These are phyloP conservation scores for Sclerotinia glacialis DNA, from an alignment of 2,329 filamentous ascomycete species.

Conservation along the genomic window DNA sequence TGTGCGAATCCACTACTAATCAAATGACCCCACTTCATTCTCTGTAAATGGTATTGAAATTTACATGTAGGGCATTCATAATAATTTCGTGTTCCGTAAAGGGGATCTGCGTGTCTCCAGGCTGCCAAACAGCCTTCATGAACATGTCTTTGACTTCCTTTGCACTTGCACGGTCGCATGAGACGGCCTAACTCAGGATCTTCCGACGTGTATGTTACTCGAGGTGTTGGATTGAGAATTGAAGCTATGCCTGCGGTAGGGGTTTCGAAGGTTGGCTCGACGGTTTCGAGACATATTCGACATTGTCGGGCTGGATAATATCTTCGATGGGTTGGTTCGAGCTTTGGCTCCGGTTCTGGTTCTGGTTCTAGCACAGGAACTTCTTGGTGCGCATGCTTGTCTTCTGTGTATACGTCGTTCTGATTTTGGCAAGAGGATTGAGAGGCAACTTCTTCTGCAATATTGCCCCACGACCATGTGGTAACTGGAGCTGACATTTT, in stretches of 20 bases:
- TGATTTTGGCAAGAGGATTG: not conserved
- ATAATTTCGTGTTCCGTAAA: constrained; percentile 64
- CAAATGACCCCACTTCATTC: constrained; percentile 71
- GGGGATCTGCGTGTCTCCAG: constrained; percentile 75
- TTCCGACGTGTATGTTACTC: constrained; percentile 69
- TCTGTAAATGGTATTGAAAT: constrained; percentile 76
- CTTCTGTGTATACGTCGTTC: not conserved
- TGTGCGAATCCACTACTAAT: constrained; percentile 66
- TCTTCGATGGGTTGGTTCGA: constrained; percentile 39
- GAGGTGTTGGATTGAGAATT: constrained; percentile 54
- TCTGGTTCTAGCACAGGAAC: not conserved
- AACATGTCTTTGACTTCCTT: constrained; percentile 88
- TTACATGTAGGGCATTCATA: constrained; percentile 87
- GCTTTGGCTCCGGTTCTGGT: too few species aligned
- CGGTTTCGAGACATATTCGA: constrained; percentile 79
- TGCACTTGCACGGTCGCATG: constrained; percentile 88
- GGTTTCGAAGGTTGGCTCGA: constrained; percentile 58
- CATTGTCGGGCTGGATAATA: constrained; percentile 74
- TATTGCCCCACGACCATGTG: constrained; percentile 15
- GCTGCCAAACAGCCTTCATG: constrained; percentile 84
- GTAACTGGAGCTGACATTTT: not conserved
- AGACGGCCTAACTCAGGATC: constrained; percentile 73
- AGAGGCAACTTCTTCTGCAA: not conserved
- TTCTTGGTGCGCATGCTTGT: not conserved
- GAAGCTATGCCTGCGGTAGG: constrained; percentile 53